A percentile compares a stretch with the other conserved stretches of the same genome.
Conservation (phyloP, 2,329 filamentous ascomycete genomes). For the Aureobasidium musti region DNA sequence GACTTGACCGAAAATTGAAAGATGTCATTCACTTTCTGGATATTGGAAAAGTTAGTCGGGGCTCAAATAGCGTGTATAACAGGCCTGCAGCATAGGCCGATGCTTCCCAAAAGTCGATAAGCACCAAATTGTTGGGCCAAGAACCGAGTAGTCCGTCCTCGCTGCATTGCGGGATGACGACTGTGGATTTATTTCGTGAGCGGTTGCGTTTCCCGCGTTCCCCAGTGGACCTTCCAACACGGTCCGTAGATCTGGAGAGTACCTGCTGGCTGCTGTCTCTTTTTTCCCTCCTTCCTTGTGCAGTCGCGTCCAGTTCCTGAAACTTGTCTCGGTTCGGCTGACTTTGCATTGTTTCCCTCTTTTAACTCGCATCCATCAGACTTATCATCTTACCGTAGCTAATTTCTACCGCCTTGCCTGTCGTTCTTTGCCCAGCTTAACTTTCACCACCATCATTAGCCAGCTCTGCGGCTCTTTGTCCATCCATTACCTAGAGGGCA, state of each 20-base stretch:
- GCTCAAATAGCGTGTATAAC: not conserved
- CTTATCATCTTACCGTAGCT: constrained; percentile 15
- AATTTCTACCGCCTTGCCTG: constrained; percentile 8
- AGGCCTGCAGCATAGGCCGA: constrained; percentile 2
- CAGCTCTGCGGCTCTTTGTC: constrained; percentile 13
- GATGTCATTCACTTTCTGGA: not conserved
- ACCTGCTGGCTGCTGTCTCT: constrained; percentile 6
- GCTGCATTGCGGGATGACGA: constrained; percentile 15
- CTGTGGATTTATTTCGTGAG: constrained; percentile 1
- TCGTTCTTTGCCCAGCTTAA: constrained; percentile 11
- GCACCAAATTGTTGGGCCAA: constrained; percentile 18
- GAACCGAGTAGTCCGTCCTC: constrained; percentile 7
- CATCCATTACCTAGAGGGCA: not conserved
- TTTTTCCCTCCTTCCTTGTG: not conserved
- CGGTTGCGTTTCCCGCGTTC: constrained; percentile 21
- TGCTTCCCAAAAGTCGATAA: constrained; percentile 21
- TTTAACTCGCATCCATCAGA: constrained; percentile 21
- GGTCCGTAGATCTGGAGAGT: constrained; percentile 15
- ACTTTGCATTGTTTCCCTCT: constrained; percentile 22
- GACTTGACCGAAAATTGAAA: not conserved
- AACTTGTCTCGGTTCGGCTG: constrained; percentile 28
- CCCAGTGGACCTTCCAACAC: constrained; percentile 21
- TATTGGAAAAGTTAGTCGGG: not conserved
- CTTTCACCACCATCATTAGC: constrained; percentile 10
- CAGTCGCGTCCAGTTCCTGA: constrained; percentile 26